Base-by-base conservation (phyloP, 352 stramenopile species). In the Paralagenidium karlingii region DNA sequence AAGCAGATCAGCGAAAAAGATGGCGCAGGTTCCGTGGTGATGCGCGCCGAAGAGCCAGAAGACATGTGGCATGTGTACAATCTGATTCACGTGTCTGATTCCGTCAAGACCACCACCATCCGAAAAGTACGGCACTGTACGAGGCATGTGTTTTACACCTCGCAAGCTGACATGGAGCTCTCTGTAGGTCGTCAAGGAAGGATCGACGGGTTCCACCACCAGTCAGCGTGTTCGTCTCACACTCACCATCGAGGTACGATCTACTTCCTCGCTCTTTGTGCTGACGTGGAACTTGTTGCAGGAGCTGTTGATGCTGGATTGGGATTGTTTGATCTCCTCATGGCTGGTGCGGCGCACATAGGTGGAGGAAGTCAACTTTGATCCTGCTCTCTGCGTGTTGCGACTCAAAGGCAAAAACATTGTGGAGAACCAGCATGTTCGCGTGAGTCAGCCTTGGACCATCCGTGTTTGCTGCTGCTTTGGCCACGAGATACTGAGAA, bases 1-100 rank as follows among this genome's bases (percentile, higher is more conserved):
- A 87, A 87, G 60, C 68, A 90, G 58, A 89, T 96, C 50, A 92
- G 64, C 51, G 80, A 88, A 51, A 98, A 98, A 68, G 93, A 98
- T 69, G 90, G 90, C 48, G 81, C 65, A 37, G 94, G 94, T 19
- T 79, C 48, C 10, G 71, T 99, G 16, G 62, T 93, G 43, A 67
- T 99, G 38, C 80, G 87, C 29, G 90, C 94, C 7, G 90, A 98
- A 58, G 94, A 97, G 45, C 65, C 86, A 4, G 94, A 99, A 61
- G 96, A 99, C 61, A 95, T 99, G 66, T 99, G 94, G 94, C 94
- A 98, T 52, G 75, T 95, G 22, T 98, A 98, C 77, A 99, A 99
- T 60, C 68, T 99, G 27, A 94, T 99, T 28, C 76, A 94, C 52
- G 74, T 81, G 32, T 65, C 68, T 12, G 95, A 99, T 59, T 81